Evolutionary conservation across 352 stramenopile genomes (phyloP).

Genomic region (Blastocystis sp.): DNA sequence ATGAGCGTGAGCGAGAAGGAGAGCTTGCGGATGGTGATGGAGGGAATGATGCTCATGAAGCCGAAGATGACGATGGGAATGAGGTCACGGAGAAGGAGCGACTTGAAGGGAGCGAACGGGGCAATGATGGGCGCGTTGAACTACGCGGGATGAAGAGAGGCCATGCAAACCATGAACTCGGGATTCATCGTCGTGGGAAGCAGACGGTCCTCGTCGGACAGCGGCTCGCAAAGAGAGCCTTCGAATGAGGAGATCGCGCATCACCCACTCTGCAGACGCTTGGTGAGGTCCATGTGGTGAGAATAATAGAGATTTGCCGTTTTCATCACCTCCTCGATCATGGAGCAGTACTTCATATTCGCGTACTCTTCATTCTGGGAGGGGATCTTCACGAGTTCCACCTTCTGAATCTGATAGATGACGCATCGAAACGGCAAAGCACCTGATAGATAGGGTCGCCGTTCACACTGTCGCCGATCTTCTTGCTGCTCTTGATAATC

Average conservation of each 20-base stretch:
- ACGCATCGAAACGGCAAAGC: background rate
- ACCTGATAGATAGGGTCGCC: slow-evolving; percentile 55
- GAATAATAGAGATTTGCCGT: slow-evolving; percentile 77
- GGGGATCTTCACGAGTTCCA: slow-evolving; percentile 44
- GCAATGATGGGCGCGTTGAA: slow-evolving; percentile 68
- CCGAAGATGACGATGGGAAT: slow-evolving; percentile 79
- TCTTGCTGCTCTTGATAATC: background rate
- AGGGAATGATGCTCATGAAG: slow-evolving; percentile 76
- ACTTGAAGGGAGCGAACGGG: slow-evolving; percentile 72
- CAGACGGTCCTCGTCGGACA: slow-evolving; percentile 49
- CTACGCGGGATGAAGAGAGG: no score
- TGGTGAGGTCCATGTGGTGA: slow-evolving; percentile 76
- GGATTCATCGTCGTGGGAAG: slow-evolving; percentile 31
- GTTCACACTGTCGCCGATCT: slow-evolving; percentile 10
- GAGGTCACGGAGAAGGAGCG: slow-evolving; percentile 25
- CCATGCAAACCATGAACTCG: background rate
- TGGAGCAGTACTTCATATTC: slow-evolving; percentile 70
- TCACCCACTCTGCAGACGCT: background rate
- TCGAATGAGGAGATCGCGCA: background rate
- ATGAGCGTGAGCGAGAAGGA: slow-evolving; percentile 79
- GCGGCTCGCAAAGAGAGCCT: background rate
- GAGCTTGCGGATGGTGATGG: slow-evolving; percentile 74
- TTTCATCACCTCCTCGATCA: slow-evolving; percentile 71
- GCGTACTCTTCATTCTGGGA: slow-evolving; percentile 26
- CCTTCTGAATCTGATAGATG: slow-evolving; percentile 2